Evolutionary conservation across 108 stramenopile species (phyloP), one percentile per base, ranked within the genome.

Genomic region (Discostella stelligeroides): DNA sequence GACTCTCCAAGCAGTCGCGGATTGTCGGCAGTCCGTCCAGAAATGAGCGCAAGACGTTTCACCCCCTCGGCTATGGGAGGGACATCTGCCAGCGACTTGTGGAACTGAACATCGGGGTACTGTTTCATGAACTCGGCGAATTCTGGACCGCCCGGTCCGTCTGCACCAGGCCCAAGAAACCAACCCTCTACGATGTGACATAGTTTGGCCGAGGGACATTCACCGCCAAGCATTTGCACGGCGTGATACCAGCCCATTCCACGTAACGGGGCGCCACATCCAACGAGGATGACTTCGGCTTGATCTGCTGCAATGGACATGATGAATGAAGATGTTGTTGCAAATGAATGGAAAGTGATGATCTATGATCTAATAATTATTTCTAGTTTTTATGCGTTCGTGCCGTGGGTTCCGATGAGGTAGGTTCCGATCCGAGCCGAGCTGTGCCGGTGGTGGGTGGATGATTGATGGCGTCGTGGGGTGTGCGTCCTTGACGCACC

Each of bases 201-300:
- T n/a, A 96, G 66, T 63, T 83, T 86, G 46, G 92, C 95, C 0
- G 85, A 85, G 0, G 92, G 91, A 55, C 88, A 89, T 57, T 92
- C 84, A 13, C 74, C 80, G 59, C 86, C 84, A 30, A 94, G 64
- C 80, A 96, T 86, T 66, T 96, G 95, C 17, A 89, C 87, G 42
- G 88, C 91, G 62, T 96, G 95, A 64, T 91, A 96, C 92, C 92
- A 92, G 67, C 95, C 95, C 86, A 87, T 86, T 7, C 84, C 84
- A 38, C 84, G 73, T 13, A 75, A 55, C 20, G 81, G 81, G 17
- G 47, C 34, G 18, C 84, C 84, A 60, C 84, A 85, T 23, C 84
- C 84, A 29, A 82, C 70, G 50, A 85, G 78, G 74, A 79, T 58
- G 65, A 82, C 83, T 74, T 84, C 83, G 64, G 80, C 83, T 55